phyloP scores from a whole-genome alignment of 495 filamentous ascomycete species.

The Neurospora tetraspora region DNA sequence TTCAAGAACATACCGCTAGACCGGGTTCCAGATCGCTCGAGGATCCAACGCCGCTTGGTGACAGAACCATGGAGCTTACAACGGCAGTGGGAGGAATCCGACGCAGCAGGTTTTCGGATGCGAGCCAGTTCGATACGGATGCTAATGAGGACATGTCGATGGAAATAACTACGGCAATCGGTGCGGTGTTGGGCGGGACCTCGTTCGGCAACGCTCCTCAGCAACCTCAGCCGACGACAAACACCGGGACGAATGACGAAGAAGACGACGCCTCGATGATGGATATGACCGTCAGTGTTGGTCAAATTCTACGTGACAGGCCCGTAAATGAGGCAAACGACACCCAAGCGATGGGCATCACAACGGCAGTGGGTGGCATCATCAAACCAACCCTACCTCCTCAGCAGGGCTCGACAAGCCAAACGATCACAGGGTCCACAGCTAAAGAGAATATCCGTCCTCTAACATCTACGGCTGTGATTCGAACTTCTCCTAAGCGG shows the following conservation, averaged over 20 bases:
- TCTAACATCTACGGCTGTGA: constrained; percentile 36
- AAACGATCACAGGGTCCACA: constrained; percentile 51
- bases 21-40: constrained; percentile 3
- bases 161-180: constrained; percentile 69
- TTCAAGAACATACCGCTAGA: constrained; percentile 13
- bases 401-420: constrained; percentile 38
- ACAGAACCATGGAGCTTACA: constrained; percentile 73
- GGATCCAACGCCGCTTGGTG: constrained; percentile 24
- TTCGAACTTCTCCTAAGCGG: constrained; percentile 20
- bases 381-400: constrained; percentile 25
- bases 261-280: constrained; percentile 35
- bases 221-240: constrained; percentile 19
- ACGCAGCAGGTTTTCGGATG: constrained; percentile 14
- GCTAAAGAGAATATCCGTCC: constrained; percentile 43
- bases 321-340: constrained; percentile 30
- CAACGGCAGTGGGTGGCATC: constrained; percentile 47
- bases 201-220: constrained; percentile 13
- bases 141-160: constrained; percentile 65
- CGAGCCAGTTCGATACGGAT: constrained; percentile 20
- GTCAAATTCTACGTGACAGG: constrained; percentile 46
- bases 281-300: constrained; percentile 67
- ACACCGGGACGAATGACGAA: constrained; percentile 19
- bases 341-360: constrained; percentile 51
- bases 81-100: constrained; percentile 59
- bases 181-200: constrained; percentile 45